Conservation (phyloP, 176 grass and related monocot genomes). For the Echinochloa phyllopogon region DNA sequence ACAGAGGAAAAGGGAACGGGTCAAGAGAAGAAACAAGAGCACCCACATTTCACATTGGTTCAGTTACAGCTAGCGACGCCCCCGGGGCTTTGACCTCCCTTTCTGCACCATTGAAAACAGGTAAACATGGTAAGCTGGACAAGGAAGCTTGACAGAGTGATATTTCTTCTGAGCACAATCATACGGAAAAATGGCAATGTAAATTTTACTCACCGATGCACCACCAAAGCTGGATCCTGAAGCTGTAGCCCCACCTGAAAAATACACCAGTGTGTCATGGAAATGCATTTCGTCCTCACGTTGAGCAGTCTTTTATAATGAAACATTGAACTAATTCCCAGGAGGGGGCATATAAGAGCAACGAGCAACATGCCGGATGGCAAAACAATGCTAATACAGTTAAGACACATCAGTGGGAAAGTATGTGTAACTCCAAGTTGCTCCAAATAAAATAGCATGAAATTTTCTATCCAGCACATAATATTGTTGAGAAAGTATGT, state of each 20-base stretch:
- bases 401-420: not conserved
- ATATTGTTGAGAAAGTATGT: slow-evolving; percentile 22
- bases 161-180: not conserved
- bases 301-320: slow-evolving; percentile 11
- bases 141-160: slow-evolving; percentile 9
- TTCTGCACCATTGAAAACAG: slow-evolving; percentile 59
- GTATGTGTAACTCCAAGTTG: not conserved
- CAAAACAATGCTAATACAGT: not conserved
- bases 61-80: slow-evolving; percentile 57
- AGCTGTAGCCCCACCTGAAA: slow-evolving; percentile 68
- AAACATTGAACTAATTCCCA: slow-evolving; percentile 1
- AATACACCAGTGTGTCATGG: slow-evolving; percentile 5
- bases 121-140: slow-evolving; percentile 11
- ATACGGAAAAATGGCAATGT: slow-evolving; percentile 3
- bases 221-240: slow-evolving; percentile 91
- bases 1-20: not conserved
- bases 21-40: slow-evolving; percentile 36
- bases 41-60: not conserved
- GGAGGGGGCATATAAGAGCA: not conserved
- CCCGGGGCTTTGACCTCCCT: slow-evolving; percentile 69
- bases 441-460: not conserved
- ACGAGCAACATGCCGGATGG: not conserved
- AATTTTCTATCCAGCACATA: slow-evolving; percentile 9
- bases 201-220: slow-evolving; percentile 72
- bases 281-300: not conserved